A percentile compares a stretch with the other conserved stretches of the same genome.
Conservation (phyloP, 2,329 filamentous ascomycete genomes). For the Ophiostoma sp. region DNA sequence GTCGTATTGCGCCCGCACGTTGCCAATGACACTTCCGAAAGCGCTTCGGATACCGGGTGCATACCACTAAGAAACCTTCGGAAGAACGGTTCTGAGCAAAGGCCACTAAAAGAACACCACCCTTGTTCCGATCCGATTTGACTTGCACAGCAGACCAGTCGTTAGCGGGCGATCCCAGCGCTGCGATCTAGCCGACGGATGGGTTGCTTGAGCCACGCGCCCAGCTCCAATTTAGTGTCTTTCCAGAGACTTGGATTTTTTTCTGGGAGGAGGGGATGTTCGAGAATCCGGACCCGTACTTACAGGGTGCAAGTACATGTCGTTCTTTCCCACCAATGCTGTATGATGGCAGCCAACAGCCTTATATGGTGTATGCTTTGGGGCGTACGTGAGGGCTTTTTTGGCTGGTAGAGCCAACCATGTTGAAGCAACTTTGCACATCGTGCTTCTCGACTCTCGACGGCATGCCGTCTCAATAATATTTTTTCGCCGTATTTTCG, state of each 20-base stretch:
- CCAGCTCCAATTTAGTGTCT: not conserved
- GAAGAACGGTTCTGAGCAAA: not conserved
- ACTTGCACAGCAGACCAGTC: not conserved
- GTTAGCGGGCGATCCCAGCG: conserved; percentile 13
- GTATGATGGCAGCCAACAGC: not conserved
- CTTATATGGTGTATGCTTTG: not conserved
- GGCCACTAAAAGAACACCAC: not conserved
- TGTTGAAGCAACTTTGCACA: not conserved
- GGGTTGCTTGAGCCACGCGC: conserved; percentile 3
- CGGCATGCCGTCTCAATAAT: not conserved
- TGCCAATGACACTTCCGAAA: conserved; percentile 6
- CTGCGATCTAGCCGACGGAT: conserved; percentile 15
- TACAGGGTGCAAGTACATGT: not conserved
- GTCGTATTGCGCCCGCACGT: not conserved
- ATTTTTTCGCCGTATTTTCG: conserved; percentile 2
- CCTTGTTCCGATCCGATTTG: conserved; percentile 10
- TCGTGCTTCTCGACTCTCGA: not conserved
- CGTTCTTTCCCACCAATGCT: not conserved
- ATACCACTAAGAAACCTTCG: not conserved
- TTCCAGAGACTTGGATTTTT: conserved; percentile 1
- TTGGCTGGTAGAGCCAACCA: not conserved
- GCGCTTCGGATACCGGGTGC: conserved; percentile 19
- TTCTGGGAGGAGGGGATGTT: not conserved
- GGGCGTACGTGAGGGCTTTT: not conserved
- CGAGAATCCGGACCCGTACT: not conserved